These are phyloP conservation scores for Aegilops longissima DNA, from an alignment of 176 grass and related monocot genomes.

Conservation along the genomic window DNA sequence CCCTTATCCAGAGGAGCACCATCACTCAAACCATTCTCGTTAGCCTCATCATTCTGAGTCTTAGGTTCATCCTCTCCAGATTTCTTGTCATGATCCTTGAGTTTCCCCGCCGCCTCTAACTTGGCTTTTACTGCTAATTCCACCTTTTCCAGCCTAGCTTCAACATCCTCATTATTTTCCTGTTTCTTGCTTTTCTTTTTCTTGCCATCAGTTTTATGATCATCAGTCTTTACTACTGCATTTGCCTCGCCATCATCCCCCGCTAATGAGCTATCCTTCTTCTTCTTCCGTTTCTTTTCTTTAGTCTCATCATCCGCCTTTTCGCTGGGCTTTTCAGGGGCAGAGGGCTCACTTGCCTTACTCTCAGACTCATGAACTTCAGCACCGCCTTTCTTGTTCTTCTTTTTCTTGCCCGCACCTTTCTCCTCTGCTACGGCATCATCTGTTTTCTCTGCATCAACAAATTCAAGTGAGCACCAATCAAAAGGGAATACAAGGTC, in stretches of 20 bases:
- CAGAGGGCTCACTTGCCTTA: slow-evolving; percentile 21
- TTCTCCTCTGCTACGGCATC: neutral
- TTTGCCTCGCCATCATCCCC: neutral
- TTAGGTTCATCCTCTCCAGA: slow-evolving; percentile 19
- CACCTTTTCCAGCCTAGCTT: slow-evolving; percentile 36
- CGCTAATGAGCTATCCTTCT: slow-evolving; percentile 14
- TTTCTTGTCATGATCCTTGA: slow-evolving; percentile 33
- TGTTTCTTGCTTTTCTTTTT: slow-evolving; percentile 62
- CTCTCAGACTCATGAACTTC: neutral
- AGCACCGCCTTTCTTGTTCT: slow-evolving; percentile 1
- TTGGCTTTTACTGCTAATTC: slow-evolving; percentile 13
- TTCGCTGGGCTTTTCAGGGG: neutral
- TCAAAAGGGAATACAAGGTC: neutral
- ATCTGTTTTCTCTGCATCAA: neutral
- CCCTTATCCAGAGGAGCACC: slow-evolving; percentile 37
- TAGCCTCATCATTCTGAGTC: neutral
- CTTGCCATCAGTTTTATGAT: slow-evolving; percentile 26
- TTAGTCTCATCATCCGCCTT: slow-evolving; percentile 27
- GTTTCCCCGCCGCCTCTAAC: slow-evolving; percentile 10
- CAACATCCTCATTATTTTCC: slow-evolving; percentile 34
- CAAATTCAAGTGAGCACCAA: slow-evolving; percentile 5
- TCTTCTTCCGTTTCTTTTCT: slow-evolving; percentile 58
- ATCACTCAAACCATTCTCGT: neutral
- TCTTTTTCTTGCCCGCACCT: slow-evolving; percentile 50
- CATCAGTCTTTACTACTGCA: slow-evolving; percentile 5